phyloP scores from a whole-genome alignment of 352 stramenopile species.

The Discostella stelligera region DNA sequence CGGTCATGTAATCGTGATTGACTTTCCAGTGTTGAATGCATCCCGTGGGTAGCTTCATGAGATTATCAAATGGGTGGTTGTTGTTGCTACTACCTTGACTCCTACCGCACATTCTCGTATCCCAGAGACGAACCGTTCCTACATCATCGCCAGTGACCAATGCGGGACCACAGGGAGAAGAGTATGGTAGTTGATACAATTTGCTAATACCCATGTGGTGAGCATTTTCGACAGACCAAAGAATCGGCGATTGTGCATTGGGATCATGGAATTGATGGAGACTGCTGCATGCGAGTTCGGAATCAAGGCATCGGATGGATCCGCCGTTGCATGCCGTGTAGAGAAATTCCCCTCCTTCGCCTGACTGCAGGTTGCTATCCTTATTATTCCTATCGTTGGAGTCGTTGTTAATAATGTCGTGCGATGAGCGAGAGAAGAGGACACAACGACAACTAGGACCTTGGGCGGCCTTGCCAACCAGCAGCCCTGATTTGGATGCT shows the following conservation, averaged over 20 bases:
- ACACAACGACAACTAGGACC: conserved; percentile 62
- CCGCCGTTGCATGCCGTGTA: conserved; percentile 69
- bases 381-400: not conserved
- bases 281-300: conserved; percentile 47
- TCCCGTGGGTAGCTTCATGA: conserved; percentile 42
- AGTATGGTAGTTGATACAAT: conserved; percentile 56
- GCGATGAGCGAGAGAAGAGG: conserved; percentile 51
- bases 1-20: conserved; percentile 93
- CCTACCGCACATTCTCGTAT: conserved; percentile 61
- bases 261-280: not conserved
- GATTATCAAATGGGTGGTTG: conserved; percentile 44
- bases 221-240: conserved; percentile 69
- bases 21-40: conserved; percentile 89
- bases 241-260: conserved; percentile 32
- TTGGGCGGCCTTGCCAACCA: conserved; percentile 34
- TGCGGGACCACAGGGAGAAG: conserved; percentile 33
- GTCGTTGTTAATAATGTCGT: conserved; percentile 2
- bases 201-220: conserved; percentile 43
- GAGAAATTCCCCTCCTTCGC: conserved; percentile 49
- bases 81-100: conserved; percentile 5
- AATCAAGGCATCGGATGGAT: conserved; percentile 66
- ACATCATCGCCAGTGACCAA: conserved; percentile 77
- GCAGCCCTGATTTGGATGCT: not conserved
- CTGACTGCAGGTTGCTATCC: not conserved
- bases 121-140: conserved; percentile 76